These are phyloP conservation scores for Claviceps quebecensis DNA, from an alignment of 2,329 filamentous ascomycete genomes.

Conservation along the genomic window DNA sequence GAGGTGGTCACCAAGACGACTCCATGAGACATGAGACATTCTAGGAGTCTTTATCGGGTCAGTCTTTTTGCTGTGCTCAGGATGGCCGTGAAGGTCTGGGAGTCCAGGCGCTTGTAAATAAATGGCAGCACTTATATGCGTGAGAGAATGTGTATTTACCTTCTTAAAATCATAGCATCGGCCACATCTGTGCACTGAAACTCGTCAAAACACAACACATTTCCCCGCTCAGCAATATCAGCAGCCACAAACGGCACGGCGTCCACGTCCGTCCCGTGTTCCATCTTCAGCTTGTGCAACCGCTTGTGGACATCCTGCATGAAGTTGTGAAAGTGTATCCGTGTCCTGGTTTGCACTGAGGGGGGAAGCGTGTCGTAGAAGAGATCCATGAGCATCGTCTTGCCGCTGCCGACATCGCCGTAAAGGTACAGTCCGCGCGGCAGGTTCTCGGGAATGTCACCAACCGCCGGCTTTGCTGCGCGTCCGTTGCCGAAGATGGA, in stretches of 20 bases:
- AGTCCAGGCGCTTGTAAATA: background rate
- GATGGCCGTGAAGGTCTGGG: background rate
- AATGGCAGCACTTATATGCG: no score
- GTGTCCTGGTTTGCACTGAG: constrained; percentile 67
- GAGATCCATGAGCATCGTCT: constrained; percentile 99
- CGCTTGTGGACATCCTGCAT: constrained; percentile 96
- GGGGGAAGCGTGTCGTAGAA: constrained; percentile 85
- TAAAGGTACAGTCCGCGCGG: constrained; percentile 89
- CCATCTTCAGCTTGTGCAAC: constrained; percentile 79
- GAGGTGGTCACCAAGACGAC: constrained; percentile 92
- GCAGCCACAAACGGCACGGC: constrained; percentile 84
- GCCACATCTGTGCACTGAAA: constrained; percentile 98
- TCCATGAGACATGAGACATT: constrained; percentile 89
- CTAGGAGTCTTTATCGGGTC: constrained; percentile 48
- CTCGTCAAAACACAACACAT: constrained; percentile 93
- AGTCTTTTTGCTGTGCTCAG: background rate
- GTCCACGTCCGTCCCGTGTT: constrained; percentile 79
- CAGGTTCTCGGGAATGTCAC: constrained; percentile 53
- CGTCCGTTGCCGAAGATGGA: constrained; percentile 45
- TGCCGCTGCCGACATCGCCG: constrained; percentile 91
- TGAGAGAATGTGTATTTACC: constrained; percentile 25
- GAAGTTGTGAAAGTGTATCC: constrained; percentile 98
- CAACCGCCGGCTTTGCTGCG: constrained; percentile 23
- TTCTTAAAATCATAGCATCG: constrained; percentile 91
- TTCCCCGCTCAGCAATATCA: constrained; percentile 74